Base-by-base conservation (phyloP, 202 grass and related monocot genomes). In the Elaeis oleifera region DNA sequence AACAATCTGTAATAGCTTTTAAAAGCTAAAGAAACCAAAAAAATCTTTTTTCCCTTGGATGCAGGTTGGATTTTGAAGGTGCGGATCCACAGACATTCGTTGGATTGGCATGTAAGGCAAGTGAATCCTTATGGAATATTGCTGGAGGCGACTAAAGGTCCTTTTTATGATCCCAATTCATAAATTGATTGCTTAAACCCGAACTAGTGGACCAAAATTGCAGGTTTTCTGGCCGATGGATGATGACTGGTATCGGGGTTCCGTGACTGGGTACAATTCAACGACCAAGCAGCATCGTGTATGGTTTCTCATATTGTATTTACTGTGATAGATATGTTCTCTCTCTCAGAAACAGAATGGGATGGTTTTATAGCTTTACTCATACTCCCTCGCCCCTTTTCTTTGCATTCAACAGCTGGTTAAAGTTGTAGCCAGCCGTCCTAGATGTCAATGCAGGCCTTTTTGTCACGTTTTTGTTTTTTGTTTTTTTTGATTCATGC, bases 181-280 rank as follows among this genome's bases (percentile, higher is more conserved):
- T 9, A 36, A 36, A 9, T 36, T 36, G 32, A 36, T 9, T 11
- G 32, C 2, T 36, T 44, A 44, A 44, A 13, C 36, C 36, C 0
- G 8, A 44, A 44, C 9, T 44, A 13, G 9, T 44, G 36, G 36
- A 44, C 36, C 9, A 44, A 44, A 17, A 32, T 68, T 75, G 64
- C 69, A 99, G 88, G 85, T 99, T 74, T 89, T 92, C 72, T 99
- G 94, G 94, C 80, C 85, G 0, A 75, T 99, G 39, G 94, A 99
- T 65, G 82, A 94, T 78, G 84, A 94, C 61, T 99, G 94, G 94
- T 99, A 99, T 64, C 89, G 89, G 80, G 94, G 88, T 65, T 81
- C 82, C 20, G 61, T 99, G 60, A 68, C 60, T 1, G 62, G 55
- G 18, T 94, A 94, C 76, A 89, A 73, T 58, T 63, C 77, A 59